Evolutionary conservation across 78 protist genomes (phyloP), one percentile per base, ranked within the genome.

Genomic region (Chrysochromulina parva): DNA sequence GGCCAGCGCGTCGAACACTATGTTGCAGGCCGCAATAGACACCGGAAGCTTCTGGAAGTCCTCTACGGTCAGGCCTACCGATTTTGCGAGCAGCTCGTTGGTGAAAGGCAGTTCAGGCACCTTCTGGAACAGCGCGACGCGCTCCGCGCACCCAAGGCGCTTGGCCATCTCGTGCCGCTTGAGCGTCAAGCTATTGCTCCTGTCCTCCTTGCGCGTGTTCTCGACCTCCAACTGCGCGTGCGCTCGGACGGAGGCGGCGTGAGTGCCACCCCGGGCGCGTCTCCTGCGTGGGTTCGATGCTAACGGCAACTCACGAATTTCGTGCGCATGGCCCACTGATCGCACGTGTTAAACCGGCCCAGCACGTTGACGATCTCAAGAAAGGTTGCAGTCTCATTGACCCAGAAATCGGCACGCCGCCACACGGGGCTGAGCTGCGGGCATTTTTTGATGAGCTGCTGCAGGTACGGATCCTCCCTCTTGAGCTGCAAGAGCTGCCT

Each of bases 361-460:
- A 69, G 78, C 78, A 69, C 78, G 78, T 69, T 69, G 52, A 69
- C 50, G 7, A 69, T 28, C 78, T 69, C 78, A 3, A 69, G 78
- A 19, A 38, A 5, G 13, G 78, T 26, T 2, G 78, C 78, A 28
- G 38, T 69, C 50, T 69, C 78, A 19, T 69, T 69, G 48, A 14
- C 78, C 78, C 78, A 69, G 50, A 69, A 69, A 19, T 11, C 78
- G 50, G 48, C 48, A 13, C 78, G 38, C 54, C 78, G 78, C 54
- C 38, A 69, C 78, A 69, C 78, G 20, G 6, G 3, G 78, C 50
- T 17, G 50, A 69, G 38, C 38, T 38, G 38, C 38, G 38, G 38
- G 38, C 38, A 38, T 38, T 38, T 38, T 38, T 38, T 38, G 38
- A 38, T 38, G 38, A 38, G 38, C 38, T 38, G 38, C 38, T 38